Evolutionary conservation across 2,329 filamentous ascomycete species (phyloP).

Genomic region (Arachnomyces sp.): DNA sequence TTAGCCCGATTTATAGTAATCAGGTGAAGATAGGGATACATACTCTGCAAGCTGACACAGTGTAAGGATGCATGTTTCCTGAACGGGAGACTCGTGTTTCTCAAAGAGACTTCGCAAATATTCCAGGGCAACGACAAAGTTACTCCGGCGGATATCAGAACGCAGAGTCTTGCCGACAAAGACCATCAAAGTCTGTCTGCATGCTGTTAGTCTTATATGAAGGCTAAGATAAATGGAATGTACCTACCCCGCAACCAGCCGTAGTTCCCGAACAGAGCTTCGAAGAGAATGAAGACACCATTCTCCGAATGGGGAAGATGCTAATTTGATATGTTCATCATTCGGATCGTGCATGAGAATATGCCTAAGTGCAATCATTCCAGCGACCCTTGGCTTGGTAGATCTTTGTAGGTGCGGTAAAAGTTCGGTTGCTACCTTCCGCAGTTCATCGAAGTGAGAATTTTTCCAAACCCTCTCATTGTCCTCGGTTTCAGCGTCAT

Average conservation of each 20-base stretch:
- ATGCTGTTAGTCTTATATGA: slow-evolving; percentile 9
- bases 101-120: slow-evolving; percentile 67
- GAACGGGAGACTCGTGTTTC: slow-evolving; percentile 57
- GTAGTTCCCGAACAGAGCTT: slow-evolving; percentile 77
- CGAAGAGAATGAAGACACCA: slow-evolving; percentile 75
- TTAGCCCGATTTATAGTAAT: slow-evolving; percentile 9
- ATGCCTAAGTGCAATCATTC: slow-evolving; percentile 64
- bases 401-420: slow-evolving; percentile 39
- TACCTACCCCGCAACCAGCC: slow-evolving; percentile 64
- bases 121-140: slow-evolving; percentile 63
- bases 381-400: slow-evolving; percentile 57
- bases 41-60: slow-evolving; percentile 76
- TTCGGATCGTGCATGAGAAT: slow-evolving; percentile 61
- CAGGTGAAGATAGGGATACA: slow-evolving; percentile 16
- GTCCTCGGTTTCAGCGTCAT: slow-evolving; percentile 21
- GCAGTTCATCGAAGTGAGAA: slow-evolving; percentile 25
- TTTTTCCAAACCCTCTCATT: slow-evolving; percentile 10
- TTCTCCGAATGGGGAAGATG: slow-evolving; percentile 61
- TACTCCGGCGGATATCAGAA: slow-evolving; percentile 47
- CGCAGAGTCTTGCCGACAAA: slow-evolving; percentile 53
- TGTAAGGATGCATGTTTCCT: slow-evolving; percentile 78
- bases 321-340: slow-evolving; percentile 56
- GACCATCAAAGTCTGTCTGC: slow-evolving; percentile 54
- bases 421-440: slow-evolving; percentile 38
- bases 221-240: not conserved